Evolutionary conservation across 169 alveolate genomes (phyloP).

Genomic region (Plasmodium cynomolgi): DNA sequence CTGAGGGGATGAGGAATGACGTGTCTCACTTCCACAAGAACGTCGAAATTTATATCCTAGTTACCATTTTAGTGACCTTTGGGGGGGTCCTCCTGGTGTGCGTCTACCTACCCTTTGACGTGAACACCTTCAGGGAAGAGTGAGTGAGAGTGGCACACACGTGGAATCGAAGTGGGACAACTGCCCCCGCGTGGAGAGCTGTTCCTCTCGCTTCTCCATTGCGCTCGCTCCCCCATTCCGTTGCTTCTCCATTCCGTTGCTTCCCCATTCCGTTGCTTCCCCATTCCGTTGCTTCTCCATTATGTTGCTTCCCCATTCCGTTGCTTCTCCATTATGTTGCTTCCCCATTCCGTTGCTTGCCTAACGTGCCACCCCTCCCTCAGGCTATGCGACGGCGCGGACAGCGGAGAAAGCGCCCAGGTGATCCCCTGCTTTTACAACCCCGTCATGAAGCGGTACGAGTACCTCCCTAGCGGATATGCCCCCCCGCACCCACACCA

Average conservation of each 20-base stretch:
- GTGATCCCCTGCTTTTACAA: conserved; percentile 48
- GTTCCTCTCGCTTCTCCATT: background rate
- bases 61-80: conserved; percentile 16
- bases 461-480: conserved; percentile 10
- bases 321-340: background rate
- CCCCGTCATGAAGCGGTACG: conserved; percentile 53
- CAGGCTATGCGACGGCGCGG: conserved; percentile 21
- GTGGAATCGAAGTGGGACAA: background rate
- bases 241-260: too few species aligned
- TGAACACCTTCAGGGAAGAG: background rate
- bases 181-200: too few species aligned
- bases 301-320: background rate
- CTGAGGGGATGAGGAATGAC: conserved; percentile 65
- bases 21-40: background rate
- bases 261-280: too few species aligned
- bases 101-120: conserved; percentile 28
- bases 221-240: too few species aligned
- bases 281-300: too few species aligned
- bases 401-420: background rate
- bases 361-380: background rate
- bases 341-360: background rate
- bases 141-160: background rate
- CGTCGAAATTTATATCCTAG: conserved; percentile 27
- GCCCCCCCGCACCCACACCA: conserved; percentile 37
- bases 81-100: conserved; percentile 27